phyloP scores from a whole-genome alignment of 225 moss, liverwort and hornwort genomes.

The Physcomitrium patens region DNA sequence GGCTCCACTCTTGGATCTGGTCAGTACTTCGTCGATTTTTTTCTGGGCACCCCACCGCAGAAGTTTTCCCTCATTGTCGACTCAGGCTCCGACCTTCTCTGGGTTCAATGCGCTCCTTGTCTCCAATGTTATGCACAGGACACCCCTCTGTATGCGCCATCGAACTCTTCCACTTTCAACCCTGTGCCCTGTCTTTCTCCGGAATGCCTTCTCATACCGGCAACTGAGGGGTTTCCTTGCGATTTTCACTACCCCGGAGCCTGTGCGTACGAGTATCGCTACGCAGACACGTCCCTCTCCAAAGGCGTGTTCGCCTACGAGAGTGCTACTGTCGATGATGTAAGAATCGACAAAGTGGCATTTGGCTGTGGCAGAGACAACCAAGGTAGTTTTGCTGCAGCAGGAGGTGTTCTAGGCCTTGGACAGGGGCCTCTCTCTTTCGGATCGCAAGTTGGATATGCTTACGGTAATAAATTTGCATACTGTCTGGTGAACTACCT shows the following conservation, averaged over 20 bases:
- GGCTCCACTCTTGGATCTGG: slow-evolving; percentile 75
- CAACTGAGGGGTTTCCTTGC: slow-evolving; percentile 61
- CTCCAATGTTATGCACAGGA: slow-evolving; percentile 51
- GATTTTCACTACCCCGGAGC: slow-evolving; percentile 64
- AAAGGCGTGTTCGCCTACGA: slow-evolving; percentile 68
- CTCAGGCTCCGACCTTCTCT: slow-evolving; percentile 80
- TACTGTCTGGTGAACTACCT: slow-evolving; percentile 80
- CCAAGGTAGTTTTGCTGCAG: slow-evolving; percentile 58
- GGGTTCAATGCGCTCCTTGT: slow-evolving; percentile 75
- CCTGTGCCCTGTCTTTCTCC: slow-evolving; percentile 46
- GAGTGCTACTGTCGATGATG: slow-evolving; percentile 63
- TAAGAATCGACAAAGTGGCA: slow-evolving; percentile 55
- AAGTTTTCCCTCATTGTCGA: slow-evolving; percentile 79
- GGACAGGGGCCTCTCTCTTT: slow-evolving; percentile 75
- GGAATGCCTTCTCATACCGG: slow-evolving; percentile 59
- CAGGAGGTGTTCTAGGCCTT: slow-evolving; percentile 75
- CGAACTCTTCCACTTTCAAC: slow-evolving; percentile 49
- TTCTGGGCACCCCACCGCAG: slow-evolving; percentile 73
- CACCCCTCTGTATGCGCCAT: slow-evolving; percentile 51
- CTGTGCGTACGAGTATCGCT: slow-evolving; percentile 71
- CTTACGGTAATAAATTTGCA: slow-evolving; percentile 67
- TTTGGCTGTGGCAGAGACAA: slow-evolving; percentile 76
- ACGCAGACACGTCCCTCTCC: slow-evolving; percentile 61
- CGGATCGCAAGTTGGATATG: slow-evolving; percentile 64
- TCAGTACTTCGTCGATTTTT: slow-evolving; percentile 78